Evolutionary conservation across 495 filamentous ascomycete species (phyloP), one percentile per base, ranked within the genome.

Genomic region (Cairneyella variabilis): DNA sequence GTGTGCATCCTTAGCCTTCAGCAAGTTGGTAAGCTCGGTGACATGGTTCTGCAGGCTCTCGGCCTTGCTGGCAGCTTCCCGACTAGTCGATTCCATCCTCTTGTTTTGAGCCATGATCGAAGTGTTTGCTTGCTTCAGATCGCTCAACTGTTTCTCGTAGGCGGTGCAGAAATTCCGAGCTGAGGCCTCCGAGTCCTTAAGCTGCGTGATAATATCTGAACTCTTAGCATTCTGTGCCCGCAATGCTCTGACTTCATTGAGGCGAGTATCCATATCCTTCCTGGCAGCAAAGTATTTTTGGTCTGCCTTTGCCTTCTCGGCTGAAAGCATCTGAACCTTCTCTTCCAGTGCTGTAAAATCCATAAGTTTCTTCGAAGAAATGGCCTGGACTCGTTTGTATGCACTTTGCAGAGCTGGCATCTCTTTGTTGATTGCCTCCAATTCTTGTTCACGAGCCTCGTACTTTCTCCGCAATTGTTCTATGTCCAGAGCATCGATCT

Each of bases 251-350:
- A 91, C 84, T 68, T 96, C 91, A 34, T 76, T 71, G 16, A 85
- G 83, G 48, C 89, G 77, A 17, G 84, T 82, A 61, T 97, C 93
- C 64, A 90, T 95, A 58, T 88, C 83, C 65, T 96, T 97, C 75
- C 96, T 91, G 12, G 90, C 89, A 3, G 85, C 84, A 63, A 97
- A 97, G 65, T 95, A 98, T 68, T 97, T 97, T 66, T 97, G 91
- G 62, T 97, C 91, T 0, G 95, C 95, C 64, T 96, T 97, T 28
- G 83, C 80, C 68, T 97, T 98, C 67, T 98, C 93, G 0, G 90
- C 91, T 2, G 75, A 79, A 9, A 93, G 71, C 4, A 86, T 72
- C 22, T 79, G 76, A 34, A 95, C 72, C 56, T 84, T 85, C 41
- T 97, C 91, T 70, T 97, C 93, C 59, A 87, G 69, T 2, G 78